A percentile compares a stretch with the other conserved stretches of the same genome.
Evolutionary conservation across 345 rosid genomes (phyloP).

Genomic region (Excoecaria cochinchinensis): DNA sequence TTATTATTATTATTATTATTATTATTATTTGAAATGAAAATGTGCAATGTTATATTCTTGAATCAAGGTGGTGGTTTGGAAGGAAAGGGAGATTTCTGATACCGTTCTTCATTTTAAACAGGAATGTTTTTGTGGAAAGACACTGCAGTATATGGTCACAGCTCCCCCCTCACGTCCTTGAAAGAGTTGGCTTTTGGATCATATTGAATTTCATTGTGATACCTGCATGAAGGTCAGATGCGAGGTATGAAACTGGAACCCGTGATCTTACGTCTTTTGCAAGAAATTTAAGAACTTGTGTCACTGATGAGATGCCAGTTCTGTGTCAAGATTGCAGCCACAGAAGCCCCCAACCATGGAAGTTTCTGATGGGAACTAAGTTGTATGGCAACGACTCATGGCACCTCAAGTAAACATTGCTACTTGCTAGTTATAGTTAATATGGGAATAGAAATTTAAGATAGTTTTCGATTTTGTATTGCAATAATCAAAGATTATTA

Average conservation of each 20-base stretch:
- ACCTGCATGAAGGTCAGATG: conserved; percentile 17
- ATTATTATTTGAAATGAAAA: not conserved
- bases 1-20: too few species aligned
- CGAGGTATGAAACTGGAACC: not conserved
- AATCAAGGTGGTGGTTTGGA: not conserved
- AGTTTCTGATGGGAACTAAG: not conserved
- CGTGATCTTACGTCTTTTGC: not conserved
- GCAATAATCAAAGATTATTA: conserved; percentile 3
- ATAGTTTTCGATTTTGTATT: not conserved
- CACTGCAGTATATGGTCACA: conserved; percentile 53
- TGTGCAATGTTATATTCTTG: not conserved
- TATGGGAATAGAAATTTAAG: not conserved
- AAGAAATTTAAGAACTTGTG: not conserved
- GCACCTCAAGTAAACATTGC: not conserved
- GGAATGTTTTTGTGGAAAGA: conserved; percentile 81
- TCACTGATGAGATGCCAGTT: not conserved
- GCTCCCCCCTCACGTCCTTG: conserved; percentile 61
- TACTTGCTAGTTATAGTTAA: not conserved
- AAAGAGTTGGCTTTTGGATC: conserved; percentile 62
- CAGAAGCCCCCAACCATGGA: not conserved
- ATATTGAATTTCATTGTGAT: conserved; percentile 6
- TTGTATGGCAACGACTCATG: not conserved
- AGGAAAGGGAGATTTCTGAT: conserved; percentile 3
- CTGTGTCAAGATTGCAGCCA: not conserved
- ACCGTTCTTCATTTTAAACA: conserved; percentile 26